Percentiles rank a stretch among this genome's conserved stretches.
Conservation (phyloP, 2,329 filamentous ascomycete species). For the Myriosclerotinia scirpicola region DNA sequence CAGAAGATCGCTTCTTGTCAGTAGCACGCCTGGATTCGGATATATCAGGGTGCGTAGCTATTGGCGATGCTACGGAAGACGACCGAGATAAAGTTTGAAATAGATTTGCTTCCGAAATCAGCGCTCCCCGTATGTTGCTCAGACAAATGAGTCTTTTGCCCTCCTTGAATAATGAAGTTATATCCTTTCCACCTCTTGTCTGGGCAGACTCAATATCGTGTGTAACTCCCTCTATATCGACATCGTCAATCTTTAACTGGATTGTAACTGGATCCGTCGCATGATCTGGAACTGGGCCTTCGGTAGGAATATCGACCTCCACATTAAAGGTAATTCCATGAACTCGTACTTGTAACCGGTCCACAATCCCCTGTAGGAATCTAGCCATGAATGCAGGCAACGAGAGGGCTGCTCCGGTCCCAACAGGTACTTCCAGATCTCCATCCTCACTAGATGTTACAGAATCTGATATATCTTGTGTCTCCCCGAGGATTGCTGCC, state of each 20-base stretch:
- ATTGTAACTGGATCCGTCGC: constrained; percentile 59
- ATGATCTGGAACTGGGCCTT: constrained; percentile 42
- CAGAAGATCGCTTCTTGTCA: constrained; percentile 26
- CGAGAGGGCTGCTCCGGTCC: constrained; percentile 69
- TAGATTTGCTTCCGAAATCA: constrained; percentile 67
- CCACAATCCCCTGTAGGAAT: constrained; percentile 72
- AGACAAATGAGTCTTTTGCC: constrained; percentile 66
- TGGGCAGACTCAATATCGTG: constrained; percentile 27
- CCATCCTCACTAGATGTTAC: constrained; percentile 60
- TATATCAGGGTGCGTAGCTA: constrained; percentile 49
- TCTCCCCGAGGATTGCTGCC: constrained; percentile 64
- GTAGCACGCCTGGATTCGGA: constrained; percentile 38
- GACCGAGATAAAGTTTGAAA: constrained; percentile 61
- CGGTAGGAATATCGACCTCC: constrained; percentile 57
- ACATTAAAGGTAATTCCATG: constrained; percentile 65
- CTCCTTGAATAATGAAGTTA: constrained; percentile 48
- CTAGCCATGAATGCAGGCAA: constrained; percentile 69
- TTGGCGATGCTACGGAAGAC: constrained; percentile 59
- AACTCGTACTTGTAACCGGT: constrained; percentile 67
- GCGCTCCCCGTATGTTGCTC: constrained; percentile 61
- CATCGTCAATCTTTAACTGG: constrained; percentile 62
- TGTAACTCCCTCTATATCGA: constrained; percentile 68
- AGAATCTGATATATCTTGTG: constrained; percentile 62
- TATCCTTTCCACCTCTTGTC: constrained; percentile 34
- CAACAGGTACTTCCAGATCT: constrained; percentile 55